Conservation (phyloP, 495 filamentous ascomycete genomes). For the Diplogelasinospora grovesii region DNA sequence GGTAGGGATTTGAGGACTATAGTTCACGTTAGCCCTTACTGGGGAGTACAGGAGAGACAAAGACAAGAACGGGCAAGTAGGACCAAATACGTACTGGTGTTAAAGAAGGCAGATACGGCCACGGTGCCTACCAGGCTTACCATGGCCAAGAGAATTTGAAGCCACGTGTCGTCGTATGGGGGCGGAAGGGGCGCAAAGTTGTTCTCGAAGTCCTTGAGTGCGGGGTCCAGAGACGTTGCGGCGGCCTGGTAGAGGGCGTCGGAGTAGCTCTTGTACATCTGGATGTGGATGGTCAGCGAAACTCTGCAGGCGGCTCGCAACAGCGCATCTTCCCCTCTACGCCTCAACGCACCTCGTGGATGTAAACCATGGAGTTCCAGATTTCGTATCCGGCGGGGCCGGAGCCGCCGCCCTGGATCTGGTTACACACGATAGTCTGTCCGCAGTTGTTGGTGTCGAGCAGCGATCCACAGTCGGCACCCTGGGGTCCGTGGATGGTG, state of each 20-base stretch:
- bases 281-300: too few relatives aligned
- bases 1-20: too few relatives aligned
- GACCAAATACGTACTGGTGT: too few relatives aligned
- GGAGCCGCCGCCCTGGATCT: neutral
- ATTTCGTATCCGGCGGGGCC: too few relatives aligned
- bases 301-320: neutral
- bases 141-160: slow-evolving; percentile 19
- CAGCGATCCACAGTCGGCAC: too few relatives aligned
- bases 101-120: slow-evolving; percentile 3
- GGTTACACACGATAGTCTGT: neutral
- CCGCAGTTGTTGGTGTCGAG: slow-evolving; percentile 2
- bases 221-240: neutral
- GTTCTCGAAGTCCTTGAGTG: slow-evolving; percentile 19
- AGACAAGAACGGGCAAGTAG: neutral
- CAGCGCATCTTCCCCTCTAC: too few relatives aligned
- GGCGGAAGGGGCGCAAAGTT: slow-evolving; percentile 26
- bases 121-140: slow-evolving; percentile 7
- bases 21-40: too few relatives aligned
- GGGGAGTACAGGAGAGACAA: neutral
- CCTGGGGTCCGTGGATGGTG: neutral
- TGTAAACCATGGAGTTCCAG: too few relatives aligned
- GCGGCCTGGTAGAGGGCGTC: slow-evolving; percentile 1
- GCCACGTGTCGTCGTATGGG: slow-evolving; percentile 15
- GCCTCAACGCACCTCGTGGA: too few relatives aligned
- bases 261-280: slow-evolving; percentile 3